Conservation (phyloP, 768 basidiomycete species). For the Favolaschia claudopus region DNA sequence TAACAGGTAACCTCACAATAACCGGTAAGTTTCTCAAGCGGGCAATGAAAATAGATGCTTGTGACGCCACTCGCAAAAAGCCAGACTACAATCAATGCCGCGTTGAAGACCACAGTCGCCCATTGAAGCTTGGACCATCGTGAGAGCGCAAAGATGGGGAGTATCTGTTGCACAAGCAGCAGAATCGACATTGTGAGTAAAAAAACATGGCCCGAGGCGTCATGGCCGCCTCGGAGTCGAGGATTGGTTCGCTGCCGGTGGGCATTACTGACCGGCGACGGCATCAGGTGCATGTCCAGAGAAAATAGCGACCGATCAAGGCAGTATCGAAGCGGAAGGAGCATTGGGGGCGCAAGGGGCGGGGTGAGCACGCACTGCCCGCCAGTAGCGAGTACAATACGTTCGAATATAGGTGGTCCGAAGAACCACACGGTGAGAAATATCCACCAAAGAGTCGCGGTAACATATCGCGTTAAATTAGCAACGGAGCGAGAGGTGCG, state of each 20-base stretch:
- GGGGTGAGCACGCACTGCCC: slow-evolving; percentile 78
- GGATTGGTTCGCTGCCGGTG: slow-evolving; percentile 59
- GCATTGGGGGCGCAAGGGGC: slow-evolving; percentile 60
- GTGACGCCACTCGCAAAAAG: slow-evolving; percentile 81
- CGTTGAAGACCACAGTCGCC: slow-evolving; percentile 53
- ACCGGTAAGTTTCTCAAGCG: slow-evolving; percentile 87
- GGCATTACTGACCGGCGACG: slow-evolving; percentile 41
- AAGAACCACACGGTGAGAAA: slow-evolving; percentile 89
- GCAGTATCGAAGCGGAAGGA: slow-evolving; percentile 70
- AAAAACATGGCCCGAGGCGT: slow-evolving; percentile 94
- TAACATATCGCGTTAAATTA: slow-evolving; percentile 60
- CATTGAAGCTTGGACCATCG: slow-evolving; percentile 54
- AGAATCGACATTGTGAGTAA: slow-evolving; percentile 81
- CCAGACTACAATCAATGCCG: slow-evolving; percentile 67
- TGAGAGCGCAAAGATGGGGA: slow-evolving; percentile 54
- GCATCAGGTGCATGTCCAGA: slow-evolving; percentile 63
- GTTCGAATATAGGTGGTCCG: slow-evolving; percentile 78
- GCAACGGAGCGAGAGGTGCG: slow-evolving; percentile 45
- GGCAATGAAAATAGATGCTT: slow-evolving; percentile 90
- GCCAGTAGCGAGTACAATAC: slow-evolving; percentile 70
- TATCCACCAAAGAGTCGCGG: slow-evolving; percentile 74
- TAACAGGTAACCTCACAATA: slow-evolving; percentile 62
- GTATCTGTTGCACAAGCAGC: slow-evolving; percentile 81
- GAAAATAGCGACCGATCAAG: slow-evolving; percentile 57
- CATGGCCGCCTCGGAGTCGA: slow-evolving; percentile 81